Conservation (phyloP, 1,284 basidiomycete species). For the Sphaerobolus stellatus region DNA sequence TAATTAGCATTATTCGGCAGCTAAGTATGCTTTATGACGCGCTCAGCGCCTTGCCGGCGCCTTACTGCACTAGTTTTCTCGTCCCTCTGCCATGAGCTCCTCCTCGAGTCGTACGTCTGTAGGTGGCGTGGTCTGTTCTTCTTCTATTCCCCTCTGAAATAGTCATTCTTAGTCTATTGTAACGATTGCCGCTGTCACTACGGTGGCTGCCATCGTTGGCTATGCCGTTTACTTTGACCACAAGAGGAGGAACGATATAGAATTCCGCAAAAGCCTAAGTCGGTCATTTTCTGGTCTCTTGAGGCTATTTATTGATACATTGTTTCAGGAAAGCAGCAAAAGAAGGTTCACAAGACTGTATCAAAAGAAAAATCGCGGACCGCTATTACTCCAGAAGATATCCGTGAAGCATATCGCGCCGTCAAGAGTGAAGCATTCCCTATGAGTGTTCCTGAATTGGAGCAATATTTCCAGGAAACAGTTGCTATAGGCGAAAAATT, state of each 20-base stretch:
- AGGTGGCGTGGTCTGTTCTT: neutral
- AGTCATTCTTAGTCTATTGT: conserved; percentile 21
- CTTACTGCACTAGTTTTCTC: neutral
- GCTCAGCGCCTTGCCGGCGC: neutral
- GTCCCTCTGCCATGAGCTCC: neutral
- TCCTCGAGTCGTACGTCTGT: neutral
- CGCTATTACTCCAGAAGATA: conserved; percentile 48
- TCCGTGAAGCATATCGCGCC: conserved; percentile 60
- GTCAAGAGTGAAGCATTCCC: conserved; percentile 69
- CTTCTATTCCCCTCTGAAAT: too few species aligned
- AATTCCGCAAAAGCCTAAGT: conserved; percentile 90
- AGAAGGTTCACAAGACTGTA: conserved; percentile 80
- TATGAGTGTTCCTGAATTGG: conserved; percentile 68
- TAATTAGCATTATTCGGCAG: neutral
- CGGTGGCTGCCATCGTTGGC: conserved; percentile 61
- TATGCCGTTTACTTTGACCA: conserved; percentile 96
- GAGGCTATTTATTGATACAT: neutral
- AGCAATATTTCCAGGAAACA: conserved; percentile 89
- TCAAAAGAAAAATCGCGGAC: conserved; percentile 48
- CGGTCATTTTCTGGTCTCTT: conserved; percentile 37
- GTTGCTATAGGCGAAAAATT: conserved; percentile 88
- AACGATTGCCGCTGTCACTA: conserved; percentile 68
- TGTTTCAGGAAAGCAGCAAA: conserved; percentile 81
- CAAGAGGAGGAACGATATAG: conserved; percentile 83
- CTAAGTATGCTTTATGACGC: neutral